A percentile compares a stretch with the other conserved stretches of the same genome.
These are phyloP conservation scores for Sophora flavescens DNA, from an alignment of 306 rosid species.

Conservation along the genomic window DNA sequence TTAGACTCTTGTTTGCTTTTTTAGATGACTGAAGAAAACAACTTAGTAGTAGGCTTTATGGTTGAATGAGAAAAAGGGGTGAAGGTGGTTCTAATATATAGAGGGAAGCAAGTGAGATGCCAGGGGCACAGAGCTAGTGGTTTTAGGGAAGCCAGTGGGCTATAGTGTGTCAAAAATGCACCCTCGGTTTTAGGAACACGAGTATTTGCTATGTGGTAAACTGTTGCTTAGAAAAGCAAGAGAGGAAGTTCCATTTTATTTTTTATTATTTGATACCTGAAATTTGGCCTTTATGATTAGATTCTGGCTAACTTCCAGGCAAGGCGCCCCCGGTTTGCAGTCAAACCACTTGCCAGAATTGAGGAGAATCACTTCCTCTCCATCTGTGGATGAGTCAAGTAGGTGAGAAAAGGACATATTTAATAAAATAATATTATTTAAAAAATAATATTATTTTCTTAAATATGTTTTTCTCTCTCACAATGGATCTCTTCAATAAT, in stretches of 20 bases:
- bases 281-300: neutral
- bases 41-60: neutral
- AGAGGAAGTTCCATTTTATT: neutral
- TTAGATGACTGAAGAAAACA: constrained; percentile 1
- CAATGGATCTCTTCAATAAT: no score
- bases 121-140: neutral
- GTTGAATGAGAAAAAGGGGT: neutral
- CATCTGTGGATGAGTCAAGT: no score
- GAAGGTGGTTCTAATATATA: neutral
- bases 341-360: no score
- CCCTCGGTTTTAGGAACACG: neutral
- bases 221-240: neutral
- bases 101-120: neutral
- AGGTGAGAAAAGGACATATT: no score
- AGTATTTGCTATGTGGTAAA: neutral
- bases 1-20: neutral
- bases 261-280: no score
- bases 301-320: neutral
- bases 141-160: neutral
- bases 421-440: no score
- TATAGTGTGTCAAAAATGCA: neutral
- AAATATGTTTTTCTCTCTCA: no score
- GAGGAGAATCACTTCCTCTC: no score
- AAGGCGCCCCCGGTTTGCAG: no score
- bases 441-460: no score